Conservation (phyloP, 495 filamentous ascomycete genomes). For the Lepidopterella palustris region DNA sequence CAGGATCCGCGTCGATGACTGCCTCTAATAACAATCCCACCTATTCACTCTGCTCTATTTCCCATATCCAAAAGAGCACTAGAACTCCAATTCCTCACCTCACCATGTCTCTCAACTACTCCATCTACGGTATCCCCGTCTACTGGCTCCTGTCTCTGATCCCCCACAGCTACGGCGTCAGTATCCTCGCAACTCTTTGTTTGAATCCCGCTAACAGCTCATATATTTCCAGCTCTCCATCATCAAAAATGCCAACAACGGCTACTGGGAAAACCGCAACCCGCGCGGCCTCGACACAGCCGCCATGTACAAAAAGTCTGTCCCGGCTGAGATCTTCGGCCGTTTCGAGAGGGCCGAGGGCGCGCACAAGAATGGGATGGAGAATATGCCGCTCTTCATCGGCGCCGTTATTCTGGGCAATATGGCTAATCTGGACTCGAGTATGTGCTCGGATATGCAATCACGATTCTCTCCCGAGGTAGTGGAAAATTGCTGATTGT, state of each 20-base stretch:
- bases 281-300: constrained; percentile 1
- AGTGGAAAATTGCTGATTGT: neutral
- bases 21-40: neutral
- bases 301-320: constrained; percentile 10
- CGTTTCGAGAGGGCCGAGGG: constrained; percentile 16
- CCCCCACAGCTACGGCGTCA: constrained; percentile 19
- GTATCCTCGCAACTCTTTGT: neutral
- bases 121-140: constrained; percentile 13
- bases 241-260: constrained; percentile 19
- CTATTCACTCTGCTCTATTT: neutral
- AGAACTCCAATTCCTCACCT: no score
- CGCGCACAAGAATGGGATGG: constrained; percentile 22
- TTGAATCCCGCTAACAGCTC: neutral
- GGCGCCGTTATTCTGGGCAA: constrained; percentile 21
- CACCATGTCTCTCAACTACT: constrained; percentile 19
- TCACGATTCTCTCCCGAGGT: neutral
- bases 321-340: constrained; percentile 6
- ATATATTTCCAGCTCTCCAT: neutral
- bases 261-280: constrained; percentile 18
- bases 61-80: neutral
- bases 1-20: neutral
- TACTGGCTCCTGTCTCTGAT: constrained; percentile 16
- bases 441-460: constrained; percentile 1
- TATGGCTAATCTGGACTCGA: constrained; percentile 7
- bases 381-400: constrained; percentile 21